Evolutionary conservation across 768 basidiomycete genomes (phyloP), one percentile per base, ranked within the genome.

Genomic region (Dentipellis fragilis): DNA sequence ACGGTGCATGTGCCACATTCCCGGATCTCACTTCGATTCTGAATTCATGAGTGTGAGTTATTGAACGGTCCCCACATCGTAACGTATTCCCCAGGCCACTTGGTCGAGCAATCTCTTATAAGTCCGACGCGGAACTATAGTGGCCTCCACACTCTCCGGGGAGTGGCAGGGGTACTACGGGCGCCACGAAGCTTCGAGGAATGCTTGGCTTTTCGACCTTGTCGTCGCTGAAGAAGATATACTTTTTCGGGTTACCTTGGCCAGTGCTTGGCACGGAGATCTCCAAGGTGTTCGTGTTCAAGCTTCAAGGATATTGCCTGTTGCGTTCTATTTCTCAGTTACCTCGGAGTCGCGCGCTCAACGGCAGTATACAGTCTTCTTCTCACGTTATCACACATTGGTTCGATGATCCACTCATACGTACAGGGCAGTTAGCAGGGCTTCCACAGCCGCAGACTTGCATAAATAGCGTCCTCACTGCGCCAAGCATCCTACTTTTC

Each of bases 381-480:
- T 57, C 56, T 57, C 56, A 57, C 56, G 51, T 52, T 52, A 52
- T 47, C 40, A 22, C 42, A 6, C 10, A 38, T 22, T 47, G 46
- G 42, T 34, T 49, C n/a, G 11, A 29, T 29, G 29, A 29, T 29
- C 29, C 29, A 29, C 29, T 29, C 29, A 29, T 29, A 29, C 29
- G 29, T 29, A 29, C 29, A 29, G 29, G 29, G 29, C 29, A 29
- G 29, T 29, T 29, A 29, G 29, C 29, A 29, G 29, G 29, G 29
- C 29, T 22, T 37, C n/a, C 23, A 8, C 29, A 11, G 46, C 35
- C 19, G 22, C 45, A 23, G 10, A 47, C 14, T 21, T 14, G n/a
- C 17, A 29, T 36, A 21, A 16, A 71, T 72, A 70, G 62, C 70
- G 29, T 29, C 29, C 29, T 29, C 16, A 54, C 64, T 16, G 67